These are phyloP conservation scores for Rhizopogon sp. DNA, from an alignment of 768 basidiomycete genomes.

Conservation along the genomic window DNA sequence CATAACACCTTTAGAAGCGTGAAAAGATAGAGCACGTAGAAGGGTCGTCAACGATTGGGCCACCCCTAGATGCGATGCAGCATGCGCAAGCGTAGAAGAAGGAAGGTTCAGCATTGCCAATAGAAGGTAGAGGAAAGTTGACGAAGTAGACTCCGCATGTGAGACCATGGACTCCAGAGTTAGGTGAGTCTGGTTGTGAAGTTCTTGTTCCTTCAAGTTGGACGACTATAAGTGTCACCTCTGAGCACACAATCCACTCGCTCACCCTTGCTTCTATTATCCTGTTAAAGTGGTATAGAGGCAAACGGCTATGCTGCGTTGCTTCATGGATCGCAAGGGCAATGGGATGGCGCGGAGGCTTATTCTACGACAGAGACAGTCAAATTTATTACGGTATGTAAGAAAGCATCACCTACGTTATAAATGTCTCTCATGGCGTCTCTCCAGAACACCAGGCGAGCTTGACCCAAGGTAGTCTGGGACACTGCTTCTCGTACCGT, in stretches of 20 bases:
- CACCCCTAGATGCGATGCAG: conserved; percentile 76
- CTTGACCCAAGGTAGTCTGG: conserved; percentile 68
- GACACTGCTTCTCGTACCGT: conserved; percentile 74
- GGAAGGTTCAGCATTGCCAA: conserved; percentile 61
- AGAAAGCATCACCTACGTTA: conserved; percentile 41
- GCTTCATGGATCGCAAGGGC: conserved; percentile 66
- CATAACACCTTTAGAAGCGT: conserved; percentile 65
- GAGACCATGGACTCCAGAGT: conserved; percentile 64
- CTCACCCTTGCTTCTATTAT: conserved; percentile 82
- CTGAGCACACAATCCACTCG: neutral
- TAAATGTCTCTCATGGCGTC: conserved; percentile 67
- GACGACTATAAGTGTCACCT: conserved; percentile 16
- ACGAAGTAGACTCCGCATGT: conserved; percentile 78
- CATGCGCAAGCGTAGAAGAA: conserved; percentile 60
- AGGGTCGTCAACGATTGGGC: conserved; percentile 69
- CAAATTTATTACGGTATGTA: conserved; percentile 3
- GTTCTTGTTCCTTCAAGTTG: conserved; percentile 52
- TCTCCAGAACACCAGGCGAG: conserved; percentile 86
- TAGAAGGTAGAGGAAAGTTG: conserved; percentile 71
- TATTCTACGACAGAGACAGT: conserved; percentile 43
- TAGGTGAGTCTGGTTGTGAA: conserved; percentile 58
- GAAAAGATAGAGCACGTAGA: conserved; percentile 73
- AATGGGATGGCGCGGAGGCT: conserved; percentile 76
- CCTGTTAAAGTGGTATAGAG: conserved; percentile 73
- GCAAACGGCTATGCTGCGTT: conserved; percentile 44